phyloP scores from a whole-genome alignment of 345 rosid species.

The Aquilaria yunnanensis region DNA sequence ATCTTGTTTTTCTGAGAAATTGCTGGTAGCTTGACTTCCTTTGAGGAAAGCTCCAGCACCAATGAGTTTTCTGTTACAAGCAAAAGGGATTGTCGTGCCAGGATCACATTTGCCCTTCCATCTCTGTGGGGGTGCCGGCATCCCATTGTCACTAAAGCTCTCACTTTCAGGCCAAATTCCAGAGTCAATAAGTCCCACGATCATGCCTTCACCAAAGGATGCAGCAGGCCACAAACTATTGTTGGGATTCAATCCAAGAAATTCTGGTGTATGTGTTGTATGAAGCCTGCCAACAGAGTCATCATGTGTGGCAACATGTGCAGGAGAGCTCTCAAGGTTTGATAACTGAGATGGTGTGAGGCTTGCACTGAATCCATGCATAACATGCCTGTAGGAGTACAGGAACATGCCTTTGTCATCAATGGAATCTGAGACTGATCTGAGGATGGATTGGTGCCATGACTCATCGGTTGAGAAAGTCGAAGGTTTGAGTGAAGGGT shows the following conservation, averaged over 20 bases:
- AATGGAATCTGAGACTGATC: slow-evolving; percentile 9
- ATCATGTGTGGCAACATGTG: slow-evolving; percentile 1
- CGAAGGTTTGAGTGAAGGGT: slow-evolving; percentile 19
- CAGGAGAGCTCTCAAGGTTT: slow-evolving; percentile 3
- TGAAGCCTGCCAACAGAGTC: slow-evolving; percentile 31
- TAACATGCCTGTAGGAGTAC: slow-evolving; percentile 2
- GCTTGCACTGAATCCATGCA: slow-evolving; percentile 8
- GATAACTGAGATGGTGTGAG: slow-evolving; percentile 8
- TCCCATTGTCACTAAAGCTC: slow-evolving; percentile 42
- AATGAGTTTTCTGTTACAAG: slow-evolving; percentile 38
- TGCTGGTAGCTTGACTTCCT: neutral
- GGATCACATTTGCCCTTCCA: slow-evolving; percentile 45
- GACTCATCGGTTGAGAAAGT: slow-evolving; percentile 22
- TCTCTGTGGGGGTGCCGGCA: slow-evolving; percentile 41
- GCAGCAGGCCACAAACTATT: slow-evolving; percentile 26
- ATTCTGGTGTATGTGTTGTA: slow-evolving; percentile 32
- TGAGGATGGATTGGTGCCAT: slow-evolving; percentile 25
- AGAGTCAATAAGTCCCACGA: slow-evolving; percentile 35
- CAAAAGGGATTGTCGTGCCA: slow-evolving; percentile 27
- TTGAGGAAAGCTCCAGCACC: slow-evolving; percentile 24
- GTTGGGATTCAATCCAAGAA: slow-evolving; percentile 28
- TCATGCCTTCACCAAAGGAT: slow-evolving; percentile 21
- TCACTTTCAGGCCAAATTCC: slow-evolving; percentile 50
- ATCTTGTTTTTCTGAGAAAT: neutral
- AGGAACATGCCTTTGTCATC: neutral